Evolutionary conservation across 2,329 filamentous ascomycete species (phyloP), one percentile per base, ranked within the genome.

Genomic region (Diaporthe citriasiana): DNA sequence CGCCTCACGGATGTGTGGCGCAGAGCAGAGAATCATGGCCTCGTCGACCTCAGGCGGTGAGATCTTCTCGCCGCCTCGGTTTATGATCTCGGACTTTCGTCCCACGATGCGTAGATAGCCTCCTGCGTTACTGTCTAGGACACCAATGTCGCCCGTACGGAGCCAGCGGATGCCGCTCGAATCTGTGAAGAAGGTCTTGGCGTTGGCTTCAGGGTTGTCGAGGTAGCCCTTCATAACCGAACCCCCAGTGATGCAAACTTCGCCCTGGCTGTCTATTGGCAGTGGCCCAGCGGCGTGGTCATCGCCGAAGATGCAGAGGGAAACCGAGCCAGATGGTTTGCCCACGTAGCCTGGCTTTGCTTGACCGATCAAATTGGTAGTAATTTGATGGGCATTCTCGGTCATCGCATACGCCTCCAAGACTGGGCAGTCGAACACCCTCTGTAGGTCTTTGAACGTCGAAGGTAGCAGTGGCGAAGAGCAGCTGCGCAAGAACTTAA

Each of bases 371-470:
- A 15, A 15, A 19, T 73, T 73, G n/a, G 69, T 47, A 0, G 93
- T 94, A 92, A 95, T 95, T 82, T 95, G 93, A 80, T 95, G 93
- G 2, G 95, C 91, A 5, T 94, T 94, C 85, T 97, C 95, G 56
- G 94, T 97, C 95, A 97, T 97, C 77, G 95, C 94, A 79, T 97
- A 97, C 6, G 95, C 95, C 84, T 97, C 95, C n/a, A 97, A 88
- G 0, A 97, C 94, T 0, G 95, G 94, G 0, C 95, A 94, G 68
- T 90, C 87, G 82, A 95, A 93, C 0, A 90, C 88, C 78, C 90
- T 88, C 80, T 97, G 94, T 7, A 97, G 89, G 78, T 94, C 91
- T 76, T 94, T 88, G 85, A 97, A 95, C 60, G 91, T 91, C 76
- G 94, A 95, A 1, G 94, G 94, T 2, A 93, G 94, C n/a, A 97